Conservation (phyloP, 208 protist genomes). For the Trichomonas tenax region DNA sequence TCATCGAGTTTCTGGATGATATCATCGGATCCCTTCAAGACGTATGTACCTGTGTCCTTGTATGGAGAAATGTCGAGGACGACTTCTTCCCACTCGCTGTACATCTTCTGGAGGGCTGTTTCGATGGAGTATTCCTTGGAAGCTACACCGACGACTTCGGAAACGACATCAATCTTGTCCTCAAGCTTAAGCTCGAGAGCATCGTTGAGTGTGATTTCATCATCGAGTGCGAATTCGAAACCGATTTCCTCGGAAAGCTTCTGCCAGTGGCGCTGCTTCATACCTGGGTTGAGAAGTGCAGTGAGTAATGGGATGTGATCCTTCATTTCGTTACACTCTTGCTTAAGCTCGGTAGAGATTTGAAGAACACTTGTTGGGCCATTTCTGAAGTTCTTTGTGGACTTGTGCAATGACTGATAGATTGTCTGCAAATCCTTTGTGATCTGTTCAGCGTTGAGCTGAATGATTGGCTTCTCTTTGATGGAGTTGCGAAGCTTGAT, state of each 20-base stretch:
- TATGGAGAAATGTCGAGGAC: conserved; percentile 41
- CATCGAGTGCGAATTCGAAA: conserved; percentile 38
- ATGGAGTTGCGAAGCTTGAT: background rate
- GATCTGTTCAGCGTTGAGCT: conserved; percentile 29
- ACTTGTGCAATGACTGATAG: background rate
- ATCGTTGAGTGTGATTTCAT: conserved; percentile 56
- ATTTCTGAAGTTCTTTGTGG: background rate
- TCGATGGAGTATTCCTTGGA: conserved; percentile 84
- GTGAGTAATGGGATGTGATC: conserved; percentile 76
- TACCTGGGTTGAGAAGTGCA: conserved; percentile 64
- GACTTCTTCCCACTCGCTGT: conserved; percentile 38
- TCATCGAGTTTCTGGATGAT: conserved; percentile 30
- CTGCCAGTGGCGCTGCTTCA: conserved; percentile 51
- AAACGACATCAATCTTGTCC: conserved; percentile 61
- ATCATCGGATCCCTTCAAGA: conserved; percentile 20
- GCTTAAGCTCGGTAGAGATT: background rate
- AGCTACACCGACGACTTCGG: conserved; percentile 68
- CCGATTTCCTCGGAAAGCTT: conserved; percentile 64
- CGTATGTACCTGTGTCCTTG: conserved; percentile 50
- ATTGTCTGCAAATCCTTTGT: conserved; percentile 24
- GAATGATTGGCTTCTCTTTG: conserved; percentile 19
- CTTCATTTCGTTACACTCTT: conserved; percentile 73
- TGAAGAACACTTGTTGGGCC: background rate
- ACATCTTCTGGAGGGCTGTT: conserved; percentile 76
- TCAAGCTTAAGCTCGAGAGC: conserved; percentile 61